Evolutionary conservation across 2,329 filamentous ascomycete genomes (phyloP), one percentile per base, ranked within the genome.

Genomic region (Coniochaeta sp.): DNA sequence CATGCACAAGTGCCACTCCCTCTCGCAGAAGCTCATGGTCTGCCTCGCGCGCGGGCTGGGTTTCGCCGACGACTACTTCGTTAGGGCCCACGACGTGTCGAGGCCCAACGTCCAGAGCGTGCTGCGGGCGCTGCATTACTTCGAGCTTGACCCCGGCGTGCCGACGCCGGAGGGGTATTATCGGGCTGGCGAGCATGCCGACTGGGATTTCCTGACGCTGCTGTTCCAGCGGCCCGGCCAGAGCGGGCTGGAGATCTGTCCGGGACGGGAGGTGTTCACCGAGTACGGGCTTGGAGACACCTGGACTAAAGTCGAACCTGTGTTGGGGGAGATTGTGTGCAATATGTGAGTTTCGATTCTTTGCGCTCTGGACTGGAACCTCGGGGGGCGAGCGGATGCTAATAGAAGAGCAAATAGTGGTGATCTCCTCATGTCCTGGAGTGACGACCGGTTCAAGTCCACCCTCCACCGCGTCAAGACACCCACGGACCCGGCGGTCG

Each of bases 391-490:
- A 1, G 28, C 4, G 34, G n/a, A 17, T 57, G 22, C 59, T 57
- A 56, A 54, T 38, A 40, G 26, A 52, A 6, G 17, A 14, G 38
- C 19, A n/a, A 26, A 38, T 6, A 75, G 72, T 62, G 86, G 86
- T 4, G 85, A 89, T 67, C 73, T 88, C 59, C 74, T 89, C 17
- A 88, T 89, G 86, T 81, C 77, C 47, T 87, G 85, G 84, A 83
- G 79, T 31, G 85, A 88, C 67, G 86, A 88, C 69, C 79, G 84
- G 22, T 87, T 88, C 75, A 88, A 88, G 72, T 84, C 80, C 44
- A 87, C 85, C 0, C 84, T 86, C 59, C 86, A 88, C 70, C 79
- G 85, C 3, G 85, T 88, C 61, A 85, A 84, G 71, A 82, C 84
- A 1, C 84, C 84, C 0, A 76, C 72, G 31, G 81, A 86, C 64